Evolutionary conservation across 2,329 filamentous ascomycete species (phyloP).

Genomic region (Daldinia sp.): DNA sequence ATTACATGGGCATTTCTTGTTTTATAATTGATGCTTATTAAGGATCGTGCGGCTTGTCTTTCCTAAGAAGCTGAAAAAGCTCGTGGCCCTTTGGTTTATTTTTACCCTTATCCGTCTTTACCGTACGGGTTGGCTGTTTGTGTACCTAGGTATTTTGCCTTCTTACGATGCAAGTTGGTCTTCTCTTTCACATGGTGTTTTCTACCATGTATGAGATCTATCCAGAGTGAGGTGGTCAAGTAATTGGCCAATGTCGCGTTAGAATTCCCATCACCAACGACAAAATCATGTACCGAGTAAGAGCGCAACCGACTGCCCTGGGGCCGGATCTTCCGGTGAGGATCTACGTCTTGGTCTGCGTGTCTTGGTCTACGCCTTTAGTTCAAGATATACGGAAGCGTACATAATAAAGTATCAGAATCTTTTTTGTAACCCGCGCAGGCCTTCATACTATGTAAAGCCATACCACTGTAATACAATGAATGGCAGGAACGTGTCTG

Average conservation of each 20-base stretch:
- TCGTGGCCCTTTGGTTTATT: background rate
- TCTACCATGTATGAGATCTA: conserved; percentile 6
- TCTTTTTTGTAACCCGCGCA: conserved; percentile 7
- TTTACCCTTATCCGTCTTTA: background rate
- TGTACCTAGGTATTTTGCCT: too few relatives aligned
- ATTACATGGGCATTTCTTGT: background rate
- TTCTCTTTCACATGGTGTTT: conserved; percentile 8
- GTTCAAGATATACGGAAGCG: too few relatives aligned
- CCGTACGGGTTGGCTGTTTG: background rate
- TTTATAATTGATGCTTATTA: conserved; percentile 11
- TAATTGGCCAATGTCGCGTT: conserved; percentile 2
- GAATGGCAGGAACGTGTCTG: conserved; percentile 30
- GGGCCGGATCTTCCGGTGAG: conserved; percentile 30
- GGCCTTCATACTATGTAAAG: too few relatives aligned
- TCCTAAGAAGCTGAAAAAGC: conserved; percentile 4
- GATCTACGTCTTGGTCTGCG: conserved; percentile 25
- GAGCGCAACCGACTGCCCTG: conserved; percentile 17
- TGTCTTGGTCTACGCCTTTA: too few relatives aligned
- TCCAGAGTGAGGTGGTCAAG: background rate
- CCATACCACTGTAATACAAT: conserved; percentile 25
- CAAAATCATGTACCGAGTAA: background rate
- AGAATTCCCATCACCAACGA: conserved; percentile 13
- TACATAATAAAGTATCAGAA: conserved; percentile 27
- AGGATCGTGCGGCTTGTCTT: background rate
- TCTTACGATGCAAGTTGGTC: background rate